Conservation (phyloP, 768 basidiomycete genomes). For the Mycena galericulata region DNA sequence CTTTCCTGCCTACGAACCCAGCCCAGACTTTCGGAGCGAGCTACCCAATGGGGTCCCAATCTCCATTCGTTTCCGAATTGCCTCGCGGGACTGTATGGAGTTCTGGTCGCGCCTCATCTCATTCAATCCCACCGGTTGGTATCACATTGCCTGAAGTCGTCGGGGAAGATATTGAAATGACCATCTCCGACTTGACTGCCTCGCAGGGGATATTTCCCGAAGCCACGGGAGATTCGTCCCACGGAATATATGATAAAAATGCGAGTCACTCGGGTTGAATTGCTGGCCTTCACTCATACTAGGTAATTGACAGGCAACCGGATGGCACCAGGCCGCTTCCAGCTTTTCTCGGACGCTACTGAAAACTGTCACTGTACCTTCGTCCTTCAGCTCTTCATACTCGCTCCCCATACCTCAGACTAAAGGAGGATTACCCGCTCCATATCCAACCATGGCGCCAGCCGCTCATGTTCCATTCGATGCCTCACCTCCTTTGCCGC, state of each 20-base stretch:
- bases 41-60: not conserved
- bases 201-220: not conserved
- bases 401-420: not conserved
- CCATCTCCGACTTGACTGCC: not conserved
- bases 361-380: not conserved
- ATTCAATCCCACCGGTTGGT: not conserved
- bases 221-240: not conserved
- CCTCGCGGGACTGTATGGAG: not conserved
- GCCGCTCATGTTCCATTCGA: not conserved
- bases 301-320: not conserved
- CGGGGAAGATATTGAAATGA: slow-evolving; percentile 20
- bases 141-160: not conserved
- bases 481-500: not conserved
- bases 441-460: not conserved
- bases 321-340: not conserved
- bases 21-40: not conserved
- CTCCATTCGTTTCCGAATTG: not conserved
- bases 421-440: not conserved
- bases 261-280: not conserved
- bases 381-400: not conserved
- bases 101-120: not conserved
- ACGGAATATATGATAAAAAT: not conserved
- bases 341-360: not conserved
- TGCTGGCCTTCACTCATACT: not conserved
- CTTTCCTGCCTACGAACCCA: not conserved